Conservation (phyloP, 2,329 filamentous ascomycete genomes). For the Colletotrichum endophyticum region DNA sequence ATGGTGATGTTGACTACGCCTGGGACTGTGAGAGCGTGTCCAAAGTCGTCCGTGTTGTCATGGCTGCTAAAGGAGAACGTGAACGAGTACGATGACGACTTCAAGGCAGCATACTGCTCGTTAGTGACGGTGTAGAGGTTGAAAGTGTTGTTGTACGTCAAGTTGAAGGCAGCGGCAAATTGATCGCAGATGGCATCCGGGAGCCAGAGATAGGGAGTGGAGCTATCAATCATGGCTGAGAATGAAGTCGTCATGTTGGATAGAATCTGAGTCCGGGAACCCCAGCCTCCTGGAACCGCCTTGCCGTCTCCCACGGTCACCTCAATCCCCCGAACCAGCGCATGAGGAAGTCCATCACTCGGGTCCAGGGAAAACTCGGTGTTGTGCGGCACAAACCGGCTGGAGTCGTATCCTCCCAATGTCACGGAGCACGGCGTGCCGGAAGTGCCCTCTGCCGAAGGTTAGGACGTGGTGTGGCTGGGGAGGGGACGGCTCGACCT, state of each 20-base stretch:
- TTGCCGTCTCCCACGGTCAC: constrained; percentile 37
- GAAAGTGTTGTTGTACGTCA: constrained; percentile 68
- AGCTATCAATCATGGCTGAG: constrained; percentile 65
- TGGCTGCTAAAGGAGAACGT: constrained; percentile 62
- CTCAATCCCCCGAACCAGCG: constrained; percentile 64
- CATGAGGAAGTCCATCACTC: constrained; percentile 59
- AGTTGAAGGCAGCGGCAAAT: constrained; percentile 68
- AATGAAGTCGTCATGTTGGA: constrained; percentile 52
- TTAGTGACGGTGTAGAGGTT: constrained; percentile 69
- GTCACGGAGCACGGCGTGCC: constrained; percentile 63
- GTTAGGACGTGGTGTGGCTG: constrained; percentile 29
- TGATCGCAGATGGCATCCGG: constrained; percentile 64
- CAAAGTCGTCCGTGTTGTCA: constrained; percentile 58
- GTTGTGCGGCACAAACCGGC: constrained; percentile 66
- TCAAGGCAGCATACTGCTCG: constrained; percentile 56
- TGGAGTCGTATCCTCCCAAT: constrained; percentile 72
- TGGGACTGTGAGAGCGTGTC: constrained; percentile 49
- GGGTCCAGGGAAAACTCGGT: constrained; percentile 63
- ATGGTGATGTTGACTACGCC: constrained; percentile 64
- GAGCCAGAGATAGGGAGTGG: constrained; percentile 69
- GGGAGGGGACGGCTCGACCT: constrained; percentile 33
- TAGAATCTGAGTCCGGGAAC: constrained; percentile 39
- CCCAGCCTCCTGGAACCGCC: constrained; percentile 43
- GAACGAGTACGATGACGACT: constrained; percentile 50
- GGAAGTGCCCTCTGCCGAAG: constrained; percentile 35